phyloP scores from a whole-genome alignment of 768 basidiomycete genomes.

The Heimioporus sp. region DNA sequence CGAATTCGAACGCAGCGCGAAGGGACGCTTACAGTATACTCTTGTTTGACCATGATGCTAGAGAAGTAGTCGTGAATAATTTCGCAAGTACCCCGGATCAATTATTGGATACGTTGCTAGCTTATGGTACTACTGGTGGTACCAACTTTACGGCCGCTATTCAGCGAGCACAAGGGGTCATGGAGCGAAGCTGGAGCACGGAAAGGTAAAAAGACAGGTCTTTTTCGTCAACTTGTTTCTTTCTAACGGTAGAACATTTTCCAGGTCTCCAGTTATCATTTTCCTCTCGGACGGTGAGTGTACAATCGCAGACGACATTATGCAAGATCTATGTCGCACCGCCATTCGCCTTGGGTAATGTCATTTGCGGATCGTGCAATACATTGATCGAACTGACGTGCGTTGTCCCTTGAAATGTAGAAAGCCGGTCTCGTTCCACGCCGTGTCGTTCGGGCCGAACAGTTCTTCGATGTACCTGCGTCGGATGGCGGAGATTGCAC shows the following conservation, averaged over 20 bases:
- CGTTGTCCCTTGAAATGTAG: slow-evolving; percentile 24
- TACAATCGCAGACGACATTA: slow-evolving; percentile 31
- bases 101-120: slow-evolving; percentile 40
- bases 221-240: background rate
- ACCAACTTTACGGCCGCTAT: slow-evolving; percentile 48
- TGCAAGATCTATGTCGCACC: slow-evolving; percentile 41
- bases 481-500: slow-evolving; percentile 53
- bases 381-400: background rate
- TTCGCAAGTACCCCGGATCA: slow-evolving; percentile 43
- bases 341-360: slow-evolving; percentile 45
- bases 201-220: slow-evolving; percentile 37
- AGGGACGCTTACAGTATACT: slow-evolving; percentile 58
- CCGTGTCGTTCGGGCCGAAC: slow-evolving; percentile 52
- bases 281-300: slow-evolving; percentile 54
- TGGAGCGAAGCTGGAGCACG: slow-evolving; percentile 49
- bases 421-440: slow-evolving; percentile 55
- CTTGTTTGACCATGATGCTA: slow-evolving; percentile 36
- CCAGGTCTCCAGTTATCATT: slow-evolving; percentile 27
- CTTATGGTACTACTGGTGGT: slow-evolving; percentile 28
- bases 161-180: slow-evolving; percentile 30
- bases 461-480: slow-evolving; percentile 29
- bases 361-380: background rate
- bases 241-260: background rate
- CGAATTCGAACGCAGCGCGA: slow-evolving; percentile 28
- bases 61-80: slow-evolving; percentile 41